A percentile compares a stretch with the other conserved stretches of the same genome.
These are phyloP conservation scores for Phytophthora colocasiae DNA, from an alignment of 352 stramenopile species.

Conservation along the genomic window DNA sequence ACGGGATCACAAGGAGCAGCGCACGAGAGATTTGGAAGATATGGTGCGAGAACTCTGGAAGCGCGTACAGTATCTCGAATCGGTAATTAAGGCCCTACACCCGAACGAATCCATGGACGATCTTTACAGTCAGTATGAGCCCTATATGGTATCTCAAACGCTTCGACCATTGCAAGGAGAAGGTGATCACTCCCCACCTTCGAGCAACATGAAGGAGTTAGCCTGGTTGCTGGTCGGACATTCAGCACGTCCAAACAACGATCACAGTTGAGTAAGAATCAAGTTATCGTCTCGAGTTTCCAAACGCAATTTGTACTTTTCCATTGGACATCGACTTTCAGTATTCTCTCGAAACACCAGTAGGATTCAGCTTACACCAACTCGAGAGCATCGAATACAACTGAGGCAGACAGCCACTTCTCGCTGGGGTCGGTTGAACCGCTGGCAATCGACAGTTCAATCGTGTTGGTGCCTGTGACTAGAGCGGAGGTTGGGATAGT, in stretches of 20 bases:
- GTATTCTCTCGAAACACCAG: no score
- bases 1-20: slow-evolving; percentile 63
- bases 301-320: neutral
- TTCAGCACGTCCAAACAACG: slow-evolving; percentile 19
- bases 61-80: slow-evolving; percentile 67
- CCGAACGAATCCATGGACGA: slow-evolving; percentile 38
- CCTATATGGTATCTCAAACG: slow-evolving; percentile 40
- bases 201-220: slow-evolving; percentile 35
- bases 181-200: slow-evolving; percentile 4
- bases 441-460: slow-evolving; percentile 47
- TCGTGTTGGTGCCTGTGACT: slow-evolving; percentile 37
- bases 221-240: slow-evolving; percentile 36
- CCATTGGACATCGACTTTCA: no score
- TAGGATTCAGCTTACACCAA: slow-evolving; percentile 32
- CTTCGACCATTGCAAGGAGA: slow-evolving; percentile 29
- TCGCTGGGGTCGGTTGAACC: slow-evolving; percentile 44
- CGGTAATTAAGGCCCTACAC: slow-evolving; percentile 42
- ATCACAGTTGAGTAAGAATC: slow-evolving; percentile 10
- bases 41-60: slow-evolving; percentile 66
- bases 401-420: slow-evolving; percentile 46
- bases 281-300: neutral
- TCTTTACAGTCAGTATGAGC: slow-evolving; percentile 54
- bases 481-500: slow-evolving; percentile 41
- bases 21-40: slow-evolving; percentile 62
- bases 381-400: slow-evolving; percentile 60